Evolutionary conservation across 192 early-diverging fungal species (phyloP), one percentile per base, ranked within the genome.

Genomic region (Irineochytrium annulatum): DNA sequence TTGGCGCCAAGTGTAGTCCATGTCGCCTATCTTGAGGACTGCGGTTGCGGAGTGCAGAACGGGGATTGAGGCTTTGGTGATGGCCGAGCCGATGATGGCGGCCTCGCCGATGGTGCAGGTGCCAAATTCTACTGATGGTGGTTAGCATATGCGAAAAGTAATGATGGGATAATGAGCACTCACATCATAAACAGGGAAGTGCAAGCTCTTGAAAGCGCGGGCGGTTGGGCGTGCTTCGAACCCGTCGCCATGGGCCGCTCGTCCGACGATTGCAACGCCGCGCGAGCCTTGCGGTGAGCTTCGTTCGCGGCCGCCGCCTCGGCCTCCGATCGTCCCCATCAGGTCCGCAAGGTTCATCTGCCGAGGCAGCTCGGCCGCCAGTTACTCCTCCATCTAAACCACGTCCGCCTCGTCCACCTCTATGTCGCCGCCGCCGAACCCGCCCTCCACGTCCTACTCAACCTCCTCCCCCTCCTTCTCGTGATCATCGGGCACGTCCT

Each of bases 1-100:
- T 91, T 94, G 57, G 96, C 87, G 48, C 88, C 95, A n/a, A 34
- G 91, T 89, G 77, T 98, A 98, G 33, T 95, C 92, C 96, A 98
- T 95, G 59, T 98, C 93, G 13, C 94, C 91, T 60, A 98, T 72
- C 63, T 93, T 88, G 65, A 94, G 77, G 59, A 98, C 74, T 19
- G 89, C 92, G 0, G 93, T 94, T 3, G 92, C 89, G 37, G 96
- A 98, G 67, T 98, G 95, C 62, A 95, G 82, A 46, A 93, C 84
- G 35, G 96, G 96, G 68, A 98, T 89, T 55, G 90, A 93, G 28
- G 96, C 89, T 76, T 92, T 94, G 63, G 89, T 74, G 44, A 98
- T 71, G 20, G 95, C 93, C 43, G 86, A 89, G 8, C 94, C 93
- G 62, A 98, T 77, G 65, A 98, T 94, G 33, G 91, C 92, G 14